Percentiles rank a stretch among this genome's conserved stretches.
These are phyloP conservation scores for Pyrus communis DNA, from an alignment of 306 rosid species.

Conservation along the genomic window DNA sequence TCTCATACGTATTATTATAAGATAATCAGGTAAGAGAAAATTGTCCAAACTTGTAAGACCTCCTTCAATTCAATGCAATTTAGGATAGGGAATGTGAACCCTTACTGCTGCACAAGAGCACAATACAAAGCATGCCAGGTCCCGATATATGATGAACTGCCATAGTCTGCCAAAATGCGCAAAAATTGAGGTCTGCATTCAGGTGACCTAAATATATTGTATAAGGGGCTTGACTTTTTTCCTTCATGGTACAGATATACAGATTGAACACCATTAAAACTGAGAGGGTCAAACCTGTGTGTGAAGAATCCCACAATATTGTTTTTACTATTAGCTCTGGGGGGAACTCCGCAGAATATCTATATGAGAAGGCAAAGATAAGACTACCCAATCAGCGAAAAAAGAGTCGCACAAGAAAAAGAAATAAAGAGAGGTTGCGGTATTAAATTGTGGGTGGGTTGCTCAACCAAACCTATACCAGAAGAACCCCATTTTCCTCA, in stretches of 20 bases:
- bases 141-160: background rate
- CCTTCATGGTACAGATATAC: background rate
- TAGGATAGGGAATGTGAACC: background rate
- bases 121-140: background rate
- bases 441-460: conserved; percentile 46
- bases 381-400: background rate
- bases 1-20: background rate
- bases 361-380: background rate
- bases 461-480: conserved; percentile 56
- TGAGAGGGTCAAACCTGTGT: conserved; percentile 52
- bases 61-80: background rate
- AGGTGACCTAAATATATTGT: conserved; percentile 4
- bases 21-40: background rate
- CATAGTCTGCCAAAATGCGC: background rate
- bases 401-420: conserved; percentile 3
- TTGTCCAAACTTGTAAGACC: background rate
- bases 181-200: background rate
- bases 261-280: conserved; percentile 27
- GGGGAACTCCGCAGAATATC: background rate
- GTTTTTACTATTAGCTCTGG: background rate
- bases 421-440: background rate
- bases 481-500: background rate
- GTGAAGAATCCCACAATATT: conserved; percentile 38
- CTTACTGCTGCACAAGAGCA: background rate
- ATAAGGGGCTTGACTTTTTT: conserved; percentile 18